Evolutionary conservation across 139 green algal genomes (phyloP).

Genomic region (Ostreobium quekettii): DNA sequence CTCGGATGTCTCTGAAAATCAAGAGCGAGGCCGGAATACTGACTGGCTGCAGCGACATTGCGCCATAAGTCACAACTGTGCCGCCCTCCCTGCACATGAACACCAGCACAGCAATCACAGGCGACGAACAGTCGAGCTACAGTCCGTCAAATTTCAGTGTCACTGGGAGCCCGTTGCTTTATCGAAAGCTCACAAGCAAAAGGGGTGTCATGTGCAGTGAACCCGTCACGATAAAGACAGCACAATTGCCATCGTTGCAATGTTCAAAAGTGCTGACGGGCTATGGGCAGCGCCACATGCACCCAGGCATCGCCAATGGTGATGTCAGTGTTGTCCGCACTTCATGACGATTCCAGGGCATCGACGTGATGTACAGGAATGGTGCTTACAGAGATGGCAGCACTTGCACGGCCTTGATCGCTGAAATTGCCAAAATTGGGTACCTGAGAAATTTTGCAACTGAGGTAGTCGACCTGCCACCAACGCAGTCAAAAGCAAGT

Average conservation of each 20-base stretch:
- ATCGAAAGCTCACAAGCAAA: too few species aligned
- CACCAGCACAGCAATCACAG: background rate
- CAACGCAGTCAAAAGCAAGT: conserved; percentile 74
- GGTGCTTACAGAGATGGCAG: background rate
- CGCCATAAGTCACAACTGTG: conserved; percentile 80
- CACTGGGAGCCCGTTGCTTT: too few species aligned
- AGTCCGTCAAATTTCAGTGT: too few species aligned
- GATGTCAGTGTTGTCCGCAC: too few species aligned
- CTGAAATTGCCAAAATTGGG: background rate
- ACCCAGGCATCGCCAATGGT: too few species aligned
- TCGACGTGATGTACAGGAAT: too few species aligned
- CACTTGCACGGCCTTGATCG: background rate
- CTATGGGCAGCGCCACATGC: too few species aligned
- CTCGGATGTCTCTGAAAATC: conserved; percentile 82
- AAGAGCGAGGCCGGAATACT: conserved; percentile 55
- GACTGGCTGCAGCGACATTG: conserved; percentile 74
- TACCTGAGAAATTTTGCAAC: conserved; percentile 53
- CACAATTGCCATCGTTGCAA: too few species aligned
- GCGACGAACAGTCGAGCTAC: background rate
- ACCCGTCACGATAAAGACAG: too few species aligned
- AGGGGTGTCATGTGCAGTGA: too few species aligned
- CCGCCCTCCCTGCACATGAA: conserved; percentile 34
- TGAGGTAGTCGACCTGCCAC: conserved; percentile 38
- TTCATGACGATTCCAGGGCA: too few species aligned
- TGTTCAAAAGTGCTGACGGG: too few species aligned